A percentile compares a stretch with the other conserved stretches of the same genome.
phyloP scores from a whole-genome alignment of 2,329 filamentous ascomycete genomes.

The Davidsoniella australis region DNA sequence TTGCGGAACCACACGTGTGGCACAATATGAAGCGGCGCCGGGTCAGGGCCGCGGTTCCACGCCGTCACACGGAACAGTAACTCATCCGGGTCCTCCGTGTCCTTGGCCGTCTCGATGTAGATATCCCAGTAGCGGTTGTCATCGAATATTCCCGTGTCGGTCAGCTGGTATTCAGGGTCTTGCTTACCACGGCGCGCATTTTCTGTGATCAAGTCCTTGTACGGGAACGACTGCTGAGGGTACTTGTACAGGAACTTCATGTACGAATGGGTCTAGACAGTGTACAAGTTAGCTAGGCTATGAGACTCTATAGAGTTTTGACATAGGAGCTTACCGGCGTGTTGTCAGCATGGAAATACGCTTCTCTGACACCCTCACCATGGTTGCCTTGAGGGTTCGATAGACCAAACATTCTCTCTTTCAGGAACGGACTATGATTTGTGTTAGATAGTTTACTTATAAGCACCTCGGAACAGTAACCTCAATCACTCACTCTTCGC shows the following conservation, averaged over 20 bases:
- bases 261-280: slow-evolving; percentile 52
- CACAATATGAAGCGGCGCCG: slow-evolving; percentile 80
- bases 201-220: slow-evolving; percentile 70
- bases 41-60: slow-evolving; percentile 85
- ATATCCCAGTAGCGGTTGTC: slow-evolving; percentile 94
- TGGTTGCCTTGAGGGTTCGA: slow-evolving; percentile 96
- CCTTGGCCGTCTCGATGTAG: slow-evolving; percentile 90
- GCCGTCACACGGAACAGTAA: slow-evolving; percentile 86
- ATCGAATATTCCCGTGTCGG: slow-evolving; percentile 76
- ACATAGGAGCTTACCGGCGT: slow-evolving; percentile 36
- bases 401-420: slow-evolving; percentile 85
- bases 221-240: slow-evolving; percentile 79
- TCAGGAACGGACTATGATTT: slow-evolving; percentile 61
- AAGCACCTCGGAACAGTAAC: not conserved
- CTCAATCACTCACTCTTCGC: slow-evolving; percentile 54
- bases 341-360: slow-evolving; percentile 91
- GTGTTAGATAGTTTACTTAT: not conserved
- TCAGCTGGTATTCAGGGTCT: slow-evolving; percentile 79
- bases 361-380: slow-evolving; percentile 92
- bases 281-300: too few relatives aligned
- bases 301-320: not conserved
- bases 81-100: slow-evolving; percentile 79
- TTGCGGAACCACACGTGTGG: slow-evolving; percentile 96
- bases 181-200: slow-evolving; percentile 60
- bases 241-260: slow-evolving; percentile 99